phyloP scores from a whole-genome alignment of 495 filamentous ascomycete genomes.

The Penicillium mononematosum region DNA sequence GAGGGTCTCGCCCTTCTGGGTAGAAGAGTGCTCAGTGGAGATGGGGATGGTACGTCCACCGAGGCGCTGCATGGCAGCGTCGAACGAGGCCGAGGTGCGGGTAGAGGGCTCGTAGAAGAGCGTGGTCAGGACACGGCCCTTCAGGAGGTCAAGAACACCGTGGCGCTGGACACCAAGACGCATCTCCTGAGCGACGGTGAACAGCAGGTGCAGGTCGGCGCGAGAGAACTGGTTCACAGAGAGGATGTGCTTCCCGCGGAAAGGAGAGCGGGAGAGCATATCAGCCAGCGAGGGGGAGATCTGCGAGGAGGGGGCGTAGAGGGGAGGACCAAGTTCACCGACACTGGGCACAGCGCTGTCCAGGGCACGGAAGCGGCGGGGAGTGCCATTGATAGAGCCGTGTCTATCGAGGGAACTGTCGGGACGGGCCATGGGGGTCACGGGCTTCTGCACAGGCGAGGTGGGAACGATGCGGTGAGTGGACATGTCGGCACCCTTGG shows the following conservation, averaged over 20 bases:
- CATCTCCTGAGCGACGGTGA: constrained; percentile 97
- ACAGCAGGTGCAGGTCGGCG: constrained; percentile 83
- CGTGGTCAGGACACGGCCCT: constrained; percentile 78
- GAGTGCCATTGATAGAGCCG: constrained; percentile 44
- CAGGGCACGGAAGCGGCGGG: constrained; percentile 31
- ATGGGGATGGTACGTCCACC: constrained; percentile 81
- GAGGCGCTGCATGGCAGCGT: constrained; percentile 95
- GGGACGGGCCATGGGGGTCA: constrained; percentile 44
- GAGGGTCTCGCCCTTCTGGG: constrained; percentile 88
- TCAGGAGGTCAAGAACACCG: constrained; percentile 82
- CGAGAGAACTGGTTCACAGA: constrained; percentile 88
- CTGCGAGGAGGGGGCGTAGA: constrained; percentile 45
- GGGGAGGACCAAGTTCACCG: constrained; percentile 55
- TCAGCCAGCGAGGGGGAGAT: constrained; percentile 61
- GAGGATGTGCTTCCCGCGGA: constrained; percentile 82
- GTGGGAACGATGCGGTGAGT: constrained; percentile 58
- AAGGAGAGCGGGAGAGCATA: constrained; percentile 73
- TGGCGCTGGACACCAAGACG: constrained; percentile 86
- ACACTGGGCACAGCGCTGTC: constrained; percentile 31
- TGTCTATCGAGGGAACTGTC: constrained; percentile 50
- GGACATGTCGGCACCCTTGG: constrained; percentile 74
- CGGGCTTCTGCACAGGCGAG: constrained; percentile 56
- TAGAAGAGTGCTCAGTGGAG: constrained; percentile 74
- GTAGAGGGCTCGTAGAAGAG: constrained; percentile 99
- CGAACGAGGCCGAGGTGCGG: constrained; percentile 92